Base-by-base conservation (phyloP, 2,329 filamentous ascomycete species). In the Chaetomium globosum region DNA sequence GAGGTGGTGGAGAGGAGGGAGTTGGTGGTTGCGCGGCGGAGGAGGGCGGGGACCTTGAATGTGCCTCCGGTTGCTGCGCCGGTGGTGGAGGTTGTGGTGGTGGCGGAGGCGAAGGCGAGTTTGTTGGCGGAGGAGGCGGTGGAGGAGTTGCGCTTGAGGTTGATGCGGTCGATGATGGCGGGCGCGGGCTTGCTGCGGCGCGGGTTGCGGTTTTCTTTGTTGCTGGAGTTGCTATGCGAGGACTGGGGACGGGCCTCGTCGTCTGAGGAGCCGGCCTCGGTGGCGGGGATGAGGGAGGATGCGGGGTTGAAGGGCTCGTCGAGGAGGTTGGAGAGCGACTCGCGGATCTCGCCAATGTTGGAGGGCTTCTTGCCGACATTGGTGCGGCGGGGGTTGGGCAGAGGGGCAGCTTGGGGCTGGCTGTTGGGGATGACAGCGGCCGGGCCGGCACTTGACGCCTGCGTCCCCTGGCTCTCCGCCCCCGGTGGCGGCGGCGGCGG, bases 291-390 rank as follows among this genome's bases (percentile, higher is more conserved):
- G 69, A 85, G 71, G 19, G 85, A 83, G 64, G 71, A 79, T 71
- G 19, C 75, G 64, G 85, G 82, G 30, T 62, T 36, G 28, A n/a
- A 59, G 13, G 86, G 84, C 52, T 90, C 87, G 28, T 96, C 93
- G 19, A 97, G 87, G 10, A 97, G 83, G 75, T 89, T 91, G 4
- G 91, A 96, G 7, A 97, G 80, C 0, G 91, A 92, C 75, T 94
- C 87, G 64, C 92, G 88, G 68, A 97, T 90, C 73, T 97, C 92
- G 31, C 88, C 87, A 10, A 96, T 80, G 21, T 88, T 90, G 5
- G 89, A 83, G 0, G 93, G 92, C 71, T 88, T 92, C 76, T 85
- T 86, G 60, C 81, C 82, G 19, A 80, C 80, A 64, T 82, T 83
- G 43, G 56, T 88, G 52, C 89, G 86, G 59, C 89, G 87, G 58